Percentiles rank a stretch among this genome's conserved stretches.
phyloP scores from a whole-genome alignment of 352 stramenopile genomes.

The Stramenopiles sp. region DNA sequence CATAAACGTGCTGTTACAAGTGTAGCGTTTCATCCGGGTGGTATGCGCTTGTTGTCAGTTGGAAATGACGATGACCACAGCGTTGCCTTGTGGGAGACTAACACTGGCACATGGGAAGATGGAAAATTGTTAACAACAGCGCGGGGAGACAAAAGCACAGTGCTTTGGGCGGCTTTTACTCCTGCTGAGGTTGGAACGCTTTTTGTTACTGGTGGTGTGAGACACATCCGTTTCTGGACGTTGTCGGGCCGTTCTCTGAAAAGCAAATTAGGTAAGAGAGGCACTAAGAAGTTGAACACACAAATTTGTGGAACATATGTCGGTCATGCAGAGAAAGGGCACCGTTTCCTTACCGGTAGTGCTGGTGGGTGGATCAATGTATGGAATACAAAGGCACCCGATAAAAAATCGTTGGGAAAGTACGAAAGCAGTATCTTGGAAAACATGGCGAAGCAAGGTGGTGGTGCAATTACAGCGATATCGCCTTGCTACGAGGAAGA shows the following conservation, averaged over 20 bases:
- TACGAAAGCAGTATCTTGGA: neutral
- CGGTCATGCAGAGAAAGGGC: neutral
- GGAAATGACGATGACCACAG: slow-evolving; percentile 67
- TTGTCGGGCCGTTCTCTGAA: neutral
- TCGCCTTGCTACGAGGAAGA: neutral
- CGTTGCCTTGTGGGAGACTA: slow-evolving; percentile 30
- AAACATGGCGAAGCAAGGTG: neutral
- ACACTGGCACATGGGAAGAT: slow-evolving; percentile 1
- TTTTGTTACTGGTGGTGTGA: neutral
- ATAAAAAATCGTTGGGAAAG: neutral
- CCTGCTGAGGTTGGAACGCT: neutral
- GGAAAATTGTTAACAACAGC: neutral
- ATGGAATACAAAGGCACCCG: neutral
- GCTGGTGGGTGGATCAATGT: neutral
- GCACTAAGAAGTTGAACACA: neutral
- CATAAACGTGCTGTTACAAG: slow-evolving; percentile 19
- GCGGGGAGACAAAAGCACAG: neutral
- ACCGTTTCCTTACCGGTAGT: neutral
- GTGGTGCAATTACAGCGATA: neutral
- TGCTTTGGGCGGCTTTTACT: neutral
- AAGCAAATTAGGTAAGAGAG: neutral
- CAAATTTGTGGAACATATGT: neutral
- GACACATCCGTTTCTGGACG: neutral
- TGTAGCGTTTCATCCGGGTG: slow-evolving; percentile 24
- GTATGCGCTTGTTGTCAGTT: slow-evolving; percentile 46